phyloP scores from a whole-genome alignment of 768 basidiomycete genomes.

The Hygrophoropsis aurantiaca region DNA sequence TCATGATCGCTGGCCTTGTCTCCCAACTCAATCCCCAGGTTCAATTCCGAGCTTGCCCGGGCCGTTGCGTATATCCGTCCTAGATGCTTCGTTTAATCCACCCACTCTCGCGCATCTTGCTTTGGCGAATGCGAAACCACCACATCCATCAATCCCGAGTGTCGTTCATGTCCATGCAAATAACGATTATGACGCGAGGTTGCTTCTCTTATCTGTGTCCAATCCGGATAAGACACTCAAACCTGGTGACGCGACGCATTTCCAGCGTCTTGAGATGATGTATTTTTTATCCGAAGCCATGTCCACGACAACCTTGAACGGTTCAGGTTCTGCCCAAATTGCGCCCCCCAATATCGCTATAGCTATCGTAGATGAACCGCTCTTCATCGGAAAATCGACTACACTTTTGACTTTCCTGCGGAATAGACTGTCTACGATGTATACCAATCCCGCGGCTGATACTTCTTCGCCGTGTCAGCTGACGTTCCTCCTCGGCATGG shows the following conservation, averaged over 20 bases:
- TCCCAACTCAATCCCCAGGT: slow-evolving; percentile 19
- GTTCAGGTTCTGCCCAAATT: background rate
- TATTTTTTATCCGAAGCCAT: slow-evolving; percentile 56
- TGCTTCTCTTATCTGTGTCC: slow-evolving; percentile 79
- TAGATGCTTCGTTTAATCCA: slow-evolving; percentile 94
- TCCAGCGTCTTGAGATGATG: slow-evolving; percentile 91
- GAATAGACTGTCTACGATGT: slow-evolving; percentile 15
- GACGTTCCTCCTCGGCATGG: slow-evolving; percentile 76
- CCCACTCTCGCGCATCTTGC: slow-evolving; percentile 85
- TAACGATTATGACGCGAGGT: slow-evolving; percentile 64
- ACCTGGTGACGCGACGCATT: slow-evolving; percentile 66
- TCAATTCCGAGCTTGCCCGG: no score
- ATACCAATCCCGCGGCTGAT: background rate
- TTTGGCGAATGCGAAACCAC: slow-evolving; percentile 52
- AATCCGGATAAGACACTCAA: slow-evolving; percentile 84
- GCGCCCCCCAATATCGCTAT: slow-evolving; percentile 58
- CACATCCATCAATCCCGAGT: slow-evolving; percentile 7
- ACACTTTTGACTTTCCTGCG: slow-evolving; percentile 54
- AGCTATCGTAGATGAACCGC: slow-evolving; percentile 83
- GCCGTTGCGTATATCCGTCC: slow-evolving; percentile 59
- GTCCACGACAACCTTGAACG: background rate
- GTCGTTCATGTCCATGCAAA: background rate
- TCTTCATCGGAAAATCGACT: slow-evolving; percentile 80
- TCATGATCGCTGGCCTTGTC: slow-evolving; percentile 67
- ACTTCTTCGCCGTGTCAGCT: slow-evolving; percentile 39